Conservation (phyloP, 768 basidiomycete genomes). For the Boletus sp. region DNA sequence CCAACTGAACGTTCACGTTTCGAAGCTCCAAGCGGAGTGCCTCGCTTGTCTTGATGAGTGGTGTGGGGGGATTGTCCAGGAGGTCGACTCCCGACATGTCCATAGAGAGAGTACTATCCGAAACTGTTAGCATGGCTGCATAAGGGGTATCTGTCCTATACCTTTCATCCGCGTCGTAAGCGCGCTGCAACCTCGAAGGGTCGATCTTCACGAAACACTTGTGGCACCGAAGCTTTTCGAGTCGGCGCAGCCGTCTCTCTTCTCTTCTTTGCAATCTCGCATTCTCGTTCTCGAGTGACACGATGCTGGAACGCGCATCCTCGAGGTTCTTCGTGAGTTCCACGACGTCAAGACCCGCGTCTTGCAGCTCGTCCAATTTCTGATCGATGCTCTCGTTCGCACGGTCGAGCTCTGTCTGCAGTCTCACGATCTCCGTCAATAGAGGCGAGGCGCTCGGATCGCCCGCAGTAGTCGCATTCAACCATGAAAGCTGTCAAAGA, state of each 20-base stretch:
- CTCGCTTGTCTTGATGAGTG: conserved; percentile 66
- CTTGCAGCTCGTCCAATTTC: conserved; percentile 82
- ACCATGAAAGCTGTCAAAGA: conserved; percentile 62
- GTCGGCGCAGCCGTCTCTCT: conserved; percentile 60
- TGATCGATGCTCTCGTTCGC: conserved; percentile 88
- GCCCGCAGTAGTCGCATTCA: conserved; percentile 53
- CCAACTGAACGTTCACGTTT: conserved; percentile 61
- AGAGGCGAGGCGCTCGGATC: conserved; percentile 62
- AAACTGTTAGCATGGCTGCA: conserved; percentile 6
- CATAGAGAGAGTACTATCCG: conserved; percentile 43
- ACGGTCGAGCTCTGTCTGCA: conserved; percentile 71
- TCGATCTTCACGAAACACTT: conserved; percentile 69
- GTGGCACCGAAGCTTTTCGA: conserved; percentile 63
- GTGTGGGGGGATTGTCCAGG: conserved; percentile 60
- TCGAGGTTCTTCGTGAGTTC: conserved; percentile 68
- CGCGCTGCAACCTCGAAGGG: conserved; percentile 39
- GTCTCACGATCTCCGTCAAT: conserved; percentile 66
- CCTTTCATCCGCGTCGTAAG: conserved; percentile 61
- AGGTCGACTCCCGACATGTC: conserved; percentile 49
- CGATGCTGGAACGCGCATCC: conserved; percentile 61
- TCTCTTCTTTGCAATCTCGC: conserved; percentile 64
- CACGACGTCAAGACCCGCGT: conserved; percentile 74
- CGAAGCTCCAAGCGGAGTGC: conserved; percentile 58
- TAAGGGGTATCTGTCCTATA: conserved; percentile 24
- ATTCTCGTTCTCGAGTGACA: conserved; percentile 63